Conservation (phyloP, 352 stramenopile species). For the Phytophthora sp. region DNA sequence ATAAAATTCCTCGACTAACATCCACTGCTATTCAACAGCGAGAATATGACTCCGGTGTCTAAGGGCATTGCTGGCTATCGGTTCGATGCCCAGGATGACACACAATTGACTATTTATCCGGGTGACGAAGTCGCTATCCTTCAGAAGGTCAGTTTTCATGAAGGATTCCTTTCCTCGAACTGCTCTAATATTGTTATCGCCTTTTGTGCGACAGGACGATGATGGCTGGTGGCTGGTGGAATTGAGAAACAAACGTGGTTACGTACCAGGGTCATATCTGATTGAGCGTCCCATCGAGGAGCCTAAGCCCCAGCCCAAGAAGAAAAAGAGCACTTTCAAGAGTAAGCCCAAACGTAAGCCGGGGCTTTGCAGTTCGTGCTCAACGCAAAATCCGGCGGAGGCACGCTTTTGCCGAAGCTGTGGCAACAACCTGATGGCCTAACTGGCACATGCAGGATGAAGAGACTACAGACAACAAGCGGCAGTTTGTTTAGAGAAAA, state of each 20-base stretch:
- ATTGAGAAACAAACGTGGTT: slow-evolving; percentile 68
- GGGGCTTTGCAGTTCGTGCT: slow-evolving; percentile 73
- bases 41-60: slow-evolving; percentile 55
- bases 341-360: slow-evolving; percentile 41
- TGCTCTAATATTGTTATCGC: slow-evolving; percentile 3
- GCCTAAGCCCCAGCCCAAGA: slow-evolving; percentile 37
- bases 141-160: slow-evolving; percentile 55
- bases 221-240: slow-evolving; percentile 88
- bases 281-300: slow-evolving; percentile 69
- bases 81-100: slow-evolving; percentile 81
- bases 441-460: slow-evolving; percentile 21
- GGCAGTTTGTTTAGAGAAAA: slow-evolving; percentile 36
- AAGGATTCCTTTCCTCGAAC: not conserved
- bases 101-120: slow-evolving; percentile 83
- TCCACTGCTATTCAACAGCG: slow-evolving; percentile 26
- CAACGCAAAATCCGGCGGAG: slow-evolving; percentile 75
- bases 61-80: slow-evolving; percentile 75
- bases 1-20: not conserved
- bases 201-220: slow-evolving; percentile 50
- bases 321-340: slow-evolving; percentile 38
- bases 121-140: slow-evolving; percentile 81
- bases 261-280: slow-evolving; percentile 84
- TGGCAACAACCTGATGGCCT: slow-evolving; percentile 74
- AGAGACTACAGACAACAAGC: too few relatives aligned
- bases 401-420: slow-evolving; percentile 84